Percentiles rank a stretch among this genome's conserved stretches.
These are phyloP conservation scores for Naganishia friedmannii DNA, from an alignment of 768 basidiomycete genomes.

Conservation along the genomic window DNA sequence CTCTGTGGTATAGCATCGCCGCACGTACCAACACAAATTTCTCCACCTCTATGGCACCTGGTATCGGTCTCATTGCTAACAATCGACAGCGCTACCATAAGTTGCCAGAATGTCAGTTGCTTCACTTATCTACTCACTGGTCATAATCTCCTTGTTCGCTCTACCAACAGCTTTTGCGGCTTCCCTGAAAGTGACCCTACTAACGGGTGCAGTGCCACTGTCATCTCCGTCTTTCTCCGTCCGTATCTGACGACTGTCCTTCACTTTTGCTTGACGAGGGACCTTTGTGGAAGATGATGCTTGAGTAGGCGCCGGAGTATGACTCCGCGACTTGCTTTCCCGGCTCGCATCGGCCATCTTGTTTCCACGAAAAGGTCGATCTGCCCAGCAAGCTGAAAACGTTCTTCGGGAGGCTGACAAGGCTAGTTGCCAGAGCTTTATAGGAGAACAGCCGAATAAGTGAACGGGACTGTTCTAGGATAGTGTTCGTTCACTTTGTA, in stretches of 20 bases:
- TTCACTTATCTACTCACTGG: neutral
- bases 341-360: neutral
- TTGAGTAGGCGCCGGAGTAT: conserved; percentile 1
- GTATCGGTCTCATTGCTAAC: conserved; percentile 64
- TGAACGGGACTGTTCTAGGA: too few species aligned
- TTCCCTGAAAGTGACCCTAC: neutral
- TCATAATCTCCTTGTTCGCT: conserved; percentile 11
- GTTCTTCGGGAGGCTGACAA: too few species aligned
- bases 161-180: conserved; percentile 16
- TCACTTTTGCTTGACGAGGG: conserved; percentile 18
- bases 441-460: too few species aligned
- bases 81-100: neutral
- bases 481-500: neutral
- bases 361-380: neutral
- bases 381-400: neutral
- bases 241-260: conserved; percentile 15
- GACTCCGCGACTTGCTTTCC: conserved; percentile 15
- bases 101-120: neutral
- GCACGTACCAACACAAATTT: conserved; percentile 72
- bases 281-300: neutral
- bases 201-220: neutral
- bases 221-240: neutral
- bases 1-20: neutral
- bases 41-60: conserved; percentile 77
- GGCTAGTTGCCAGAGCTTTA: neutral